Base-by-base conservation (phyloP, 1,284 basidiomycete genomes). In the Boletus calvinii region DNA sequence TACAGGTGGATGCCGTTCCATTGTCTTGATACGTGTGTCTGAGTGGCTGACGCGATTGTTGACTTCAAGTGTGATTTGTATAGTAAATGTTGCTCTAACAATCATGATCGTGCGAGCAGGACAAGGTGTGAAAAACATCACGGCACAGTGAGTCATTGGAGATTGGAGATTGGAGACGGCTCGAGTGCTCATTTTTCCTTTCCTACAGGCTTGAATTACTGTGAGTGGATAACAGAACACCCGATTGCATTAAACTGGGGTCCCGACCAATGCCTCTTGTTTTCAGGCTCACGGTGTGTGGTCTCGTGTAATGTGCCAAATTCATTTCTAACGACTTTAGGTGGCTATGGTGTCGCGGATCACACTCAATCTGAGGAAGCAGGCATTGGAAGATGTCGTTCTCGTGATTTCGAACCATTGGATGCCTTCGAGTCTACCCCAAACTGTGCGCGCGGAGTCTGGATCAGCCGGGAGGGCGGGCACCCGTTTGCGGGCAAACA, bases 261-360 rank as follows among this genome's bases (percentile, higher is more conserved):
- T 44, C 15, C n/a, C 46, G 43, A 59, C 40, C 8, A 26, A n/a
- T 38, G 22, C 22, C 36, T 41, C 13, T 34, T 29, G 12, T 17
- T 41, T 32, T 43, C 40, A 72, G 71, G 22, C 46, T 73, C n/a
- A 72, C 68, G 4, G 72, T 72, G 45, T 38, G 62, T 46, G 20
- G 38, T 11, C n/a, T 32, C 18, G 11, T 42, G 17, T 17, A 20
- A 6, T 13, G 13, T 10, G n/a, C 22, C 17, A 13, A 20, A 41
- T 13, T 22, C 20, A 8, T 41, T 42, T 38, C 9, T 12, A 24
- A 50, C 29, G 13, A 35, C 8, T 26, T 57, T 48, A 74, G 66
- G 74, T 77, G 13, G 67, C 74, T 7, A 78, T 78, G 73, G 73
- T 77, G 67, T 75, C 73, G 4, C 72, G 77, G 35, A 77, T 78